Conservation (phyloP, 2,329 filamentous ascomycete species). For the Diaporthe capsici region DNA sequence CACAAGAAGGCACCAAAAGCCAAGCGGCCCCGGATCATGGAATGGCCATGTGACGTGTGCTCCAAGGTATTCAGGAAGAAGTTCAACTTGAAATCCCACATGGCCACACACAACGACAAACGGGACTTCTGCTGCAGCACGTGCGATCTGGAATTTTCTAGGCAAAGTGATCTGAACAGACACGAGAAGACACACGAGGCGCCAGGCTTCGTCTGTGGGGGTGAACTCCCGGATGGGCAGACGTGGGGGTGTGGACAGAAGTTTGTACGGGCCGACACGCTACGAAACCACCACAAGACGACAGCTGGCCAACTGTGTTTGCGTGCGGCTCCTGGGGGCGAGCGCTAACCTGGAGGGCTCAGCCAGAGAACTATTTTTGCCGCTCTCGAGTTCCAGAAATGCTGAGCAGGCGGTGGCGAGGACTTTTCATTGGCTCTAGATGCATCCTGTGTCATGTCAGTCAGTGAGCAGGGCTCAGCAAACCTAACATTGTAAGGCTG, state of each 20-base stretch:
- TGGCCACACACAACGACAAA: neutral
- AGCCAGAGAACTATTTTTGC: too few species aligned
- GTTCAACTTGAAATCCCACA: constrained; percentile 7
- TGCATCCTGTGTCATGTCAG: too few species aligned
- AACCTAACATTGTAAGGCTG: too few species aligned
- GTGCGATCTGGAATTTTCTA: too few species aligned
- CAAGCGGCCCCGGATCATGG: neutral
- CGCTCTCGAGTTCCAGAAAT: too few species aligned
- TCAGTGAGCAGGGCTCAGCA: too few species aligned
- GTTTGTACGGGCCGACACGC: constrained; percentile 10
- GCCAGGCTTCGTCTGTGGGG: neutral
- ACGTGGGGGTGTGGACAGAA: neutral
- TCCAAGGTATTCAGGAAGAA: constrained; percentile 25
- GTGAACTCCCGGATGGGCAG: neutral
- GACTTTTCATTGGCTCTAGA: too few species aligned
- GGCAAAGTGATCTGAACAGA: too few species aligned
- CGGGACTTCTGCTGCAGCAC: neutral
- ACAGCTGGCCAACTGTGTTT: neutral
- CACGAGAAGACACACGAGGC: constrained; percentile 49
- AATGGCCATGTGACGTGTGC: constrained; percentile 9
- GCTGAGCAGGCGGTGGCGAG: too few species aligned
- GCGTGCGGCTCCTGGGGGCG: neutral
- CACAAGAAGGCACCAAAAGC: neutral
- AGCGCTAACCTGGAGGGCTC: too few species aligned
- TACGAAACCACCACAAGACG: constrained; percentile 10